Conservation (phyloP, 1,139 yeast genomes). For the Geotrichum fermentans region DNA sequence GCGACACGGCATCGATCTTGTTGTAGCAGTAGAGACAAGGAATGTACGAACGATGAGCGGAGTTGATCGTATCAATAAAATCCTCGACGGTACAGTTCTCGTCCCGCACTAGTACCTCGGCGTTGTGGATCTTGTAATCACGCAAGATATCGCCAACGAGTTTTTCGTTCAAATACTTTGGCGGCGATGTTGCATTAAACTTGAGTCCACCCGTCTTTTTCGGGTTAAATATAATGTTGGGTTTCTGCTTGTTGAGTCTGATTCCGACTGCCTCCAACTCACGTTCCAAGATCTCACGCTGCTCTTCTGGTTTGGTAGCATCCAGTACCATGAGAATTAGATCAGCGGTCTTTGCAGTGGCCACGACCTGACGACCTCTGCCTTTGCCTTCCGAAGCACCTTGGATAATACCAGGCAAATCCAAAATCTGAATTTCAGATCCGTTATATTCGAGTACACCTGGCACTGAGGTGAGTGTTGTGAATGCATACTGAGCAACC, state of each 20-base stretch:
- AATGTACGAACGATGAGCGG: slow-evolving; percentile 78
- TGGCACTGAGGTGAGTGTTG: slow-evolving; percentile 94
- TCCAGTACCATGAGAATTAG: slow-evolving; percentile 88
- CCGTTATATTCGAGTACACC: slow-evolving; percentile 93
- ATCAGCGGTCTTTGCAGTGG: slow-evolving; percentile 94
- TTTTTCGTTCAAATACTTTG: slow-evolving; percentile 75
- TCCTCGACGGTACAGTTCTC: slow-evolving; percentile 89
- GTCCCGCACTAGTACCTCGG: slow-evolving; percentile 86
- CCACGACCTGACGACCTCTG: slow-evolving; percentile 93
- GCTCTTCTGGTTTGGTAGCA: slow-evolving; percentile 90
- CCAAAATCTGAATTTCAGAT: slow-evolving; percentile 93
- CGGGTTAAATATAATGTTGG: slow-evolving; percentile 71
- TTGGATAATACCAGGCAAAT: slow-evolving; percentile 93
- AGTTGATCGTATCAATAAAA: slow-evolving; percentile 86
- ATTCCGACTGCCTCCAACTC: slow-evolving; percentile 95
- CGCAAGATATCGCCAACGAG: slow-evolving; percentile 69
- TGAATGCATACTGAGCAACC: slow-evolving; percentile 91
- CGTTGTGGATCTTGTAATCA: slow-evolving; percentile 87
- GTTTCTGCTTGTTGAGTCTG: slow-evolving; percentile 72
- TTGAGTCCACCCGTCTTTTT: slow-evolving; percentile 92
- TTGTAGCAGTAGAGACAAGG: slow-evolving; percentile 91
- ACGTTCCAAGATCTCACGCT: slow-evolving; percentile 75
- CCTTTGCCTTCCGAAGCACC: slow-evolving; percentile 98
- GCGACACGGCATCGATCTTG: slow-evolving; percentile 89
- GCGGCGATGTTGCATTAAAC: slow-evolving; percentile 74